Conservation (phyloP, 768 basidiomycete species). For the Favolaschia claudopus region DNA sequence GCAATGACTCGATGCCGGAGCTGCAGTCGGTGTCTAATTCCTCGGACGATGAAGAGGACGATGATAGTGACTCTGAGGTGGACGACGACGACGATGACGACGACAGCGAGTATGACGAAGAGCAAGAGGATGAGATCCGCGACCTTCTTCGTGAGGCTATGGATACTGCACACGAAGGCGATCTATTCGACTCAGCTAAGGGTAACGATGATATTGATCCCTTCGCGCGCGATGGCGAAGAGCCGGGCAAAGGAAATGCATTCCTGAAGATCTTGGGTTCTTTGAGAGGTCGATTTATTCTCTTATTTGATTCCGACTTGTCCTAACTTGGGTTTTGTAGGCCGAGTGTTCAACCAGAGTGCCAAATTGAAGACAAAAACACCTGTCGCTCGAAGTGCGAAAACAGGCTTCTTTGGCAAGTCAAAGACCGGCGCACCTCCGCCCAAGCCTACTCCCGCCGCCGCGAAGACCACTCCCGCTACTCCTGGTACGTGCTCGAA, state of each 20-base stretch:
- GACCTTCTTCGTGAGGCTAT: constrained; percentile 74
- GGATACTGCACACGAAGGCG: constrained; percentile 68
- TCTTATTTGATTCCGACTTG: not conserved
- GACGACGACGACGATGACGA: constrained; percentile 45
- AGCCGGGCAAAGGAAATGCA: constrained; percentile 73
- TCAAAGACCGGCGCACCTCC: constrained; percentile 20
- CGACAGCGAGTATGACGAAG: constrained; percentile 50
- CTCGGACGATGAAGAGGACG: constrained; percentile 49
- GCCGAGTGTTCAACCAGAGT: constrained; percentile 43
- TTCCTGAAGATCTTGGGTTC: constrained; percentile 81
- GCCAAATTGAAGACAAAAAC: constrained; percentile 51
- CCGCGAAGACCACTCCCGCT: too few species aligned
- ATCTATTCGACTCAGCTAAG: constrained; percentile 60
- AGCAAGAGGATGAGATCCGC: constrained; percentile 71
- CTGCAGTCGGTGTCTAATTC: constrained; percentile 73
- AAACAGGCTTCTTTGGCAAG: constrained; percentile 30
- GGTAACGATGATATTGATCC: constrained; percentile 50
- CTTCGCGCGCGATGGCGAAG: constrained; percentile 42
- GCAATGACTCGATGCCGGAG: constrained; percentile 68
- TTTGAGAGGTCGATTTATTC: constrained; percentile 61
- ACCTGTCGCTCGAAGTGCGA: constrained; percentile 39
- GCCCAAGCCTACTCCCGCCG: constrained; percentile 11
- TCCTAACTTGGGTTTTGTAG: not conserved
- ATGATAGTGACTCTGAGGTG: constrained; percentile 45
- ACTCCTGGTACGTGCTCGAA: not conserved